Evolutionary conservation across 768 basidiomycete species (phyloP).

Genomic region (Podaxis sp.): DNA sequence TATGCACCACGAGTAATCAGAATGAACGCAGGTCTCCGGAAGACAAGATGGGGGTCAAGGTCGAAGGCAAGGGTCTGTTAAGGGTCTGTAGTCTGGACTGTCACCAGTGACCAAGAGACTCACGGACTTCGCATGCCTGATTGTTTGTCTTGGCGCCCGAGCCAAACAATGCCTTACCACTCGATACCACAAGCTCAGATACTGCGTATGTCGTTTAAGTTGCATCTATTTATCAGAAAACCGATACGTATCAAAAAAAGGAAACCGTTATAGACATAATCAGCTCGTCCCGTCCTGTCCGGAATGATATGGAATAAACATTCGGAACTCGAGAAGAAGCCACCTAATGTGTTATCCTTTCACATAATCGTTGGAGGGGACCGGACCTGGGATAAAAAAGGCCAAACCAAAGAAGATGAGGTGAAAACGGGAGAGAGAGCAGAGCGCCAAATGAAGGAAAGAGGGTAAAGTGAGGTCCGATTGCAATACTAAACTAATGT

Average conservation of each 20-base stretch:
- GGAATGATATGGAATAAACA: not conserved
- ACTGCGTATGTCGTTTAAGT: no score
- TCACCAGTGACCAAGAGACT: not conserved
- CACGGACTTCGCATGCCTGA: not conserved
- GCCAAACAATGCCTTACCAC: constrained; percentile 8
- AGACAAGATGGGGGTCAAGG: not conserved
- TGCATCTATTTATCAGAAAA: not conserved
- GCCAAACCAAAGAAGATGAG: not conserved
- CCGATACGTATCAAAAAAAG: not conserved
- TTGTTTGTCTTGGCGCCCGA: constrained; percentile 11
- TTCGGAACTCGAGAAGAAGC: not conserved
- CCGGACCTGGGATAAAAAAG: not conserved
- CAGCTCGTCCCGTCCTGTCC: not conserved
- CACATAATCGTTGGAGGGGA: not conserved
- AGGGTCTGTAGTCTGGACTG: not conserved
- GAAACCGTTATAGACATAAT: not conserved
- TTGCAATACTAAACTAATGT: constrained; percentile 11
- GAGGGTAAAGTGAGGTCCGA: constrained; percentile 7
- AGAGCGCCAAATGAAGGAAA: not conserved
- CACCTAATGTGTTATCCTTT: not conserved
- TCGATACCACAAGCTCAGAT: not conserved
- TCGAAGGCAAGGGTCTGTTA: no score
- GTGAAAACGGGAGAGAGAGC: not conserved
- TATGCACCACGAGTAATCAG: constrained; percentile 9
- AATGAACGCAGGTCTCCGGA: not conserved